Evolutionary conservation across 805 yeast species (phyloP), one percentile per base, ranked within the genome.

Genomic region (Hemisphaericaspora nanyangensis): DNA sequence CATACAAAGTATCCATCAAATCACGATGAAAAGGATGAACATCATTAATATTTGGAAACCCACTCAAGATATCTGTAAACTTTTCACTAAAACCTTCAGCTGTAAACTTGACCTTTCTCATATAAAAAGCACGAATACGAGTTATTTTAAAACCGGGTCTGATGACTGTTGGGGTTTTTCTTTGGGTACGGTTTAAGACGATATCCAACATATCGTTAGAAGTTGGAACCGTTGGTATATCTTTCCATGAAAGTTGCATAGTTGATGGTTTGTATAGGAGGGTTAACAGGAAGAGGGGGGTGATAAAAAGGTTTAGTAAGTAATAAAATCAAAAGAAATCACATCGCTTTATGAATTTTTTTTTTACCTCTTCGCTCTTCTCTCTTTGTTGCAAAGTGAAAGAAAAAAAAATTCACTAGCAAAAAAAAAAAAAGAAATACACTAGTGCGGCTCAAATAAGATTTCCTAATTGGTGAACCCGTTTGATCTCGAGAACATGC

Each of bases 201-300:
- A 93, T 87, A 68, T 93, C 99, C 79, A 93, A 74, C 76, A 90
- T 74, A 68, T 93, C 98, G 63, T 85, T 88, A 55, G 95, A 72
- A 49, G 82, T 82, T 34, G 98, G 95, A 49, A 91, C 96, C 35
- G 95, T 82, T 17, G 98, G 95, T 61, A 91, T 93, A 65, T 93
- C 98, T 69, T 93, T 91, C 98, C 98, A 91, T 34, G 97, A 83
- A 52, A 91, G 79, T 74, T 91, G 98, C 99, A 91, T 93, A 34
- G 49, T 65, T 26, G 26, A 13, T 33, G 35, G 29, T 8, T 13
- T 19, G 24, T 22, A 8, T n/a, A 22, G 7, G 13, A 31, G n/a
- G 13, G 17, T 12, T 3, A 31, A n/a, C 11, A 22, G 8, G 13
- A 31, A 22, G 19, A 15, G 18, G 12, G 13, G 13, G 6, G 8